Evolutionary conservation across 176 grass and related monocot species (phyloP).

Genomic region (Bolboschoenus planiculmis): DNA sequence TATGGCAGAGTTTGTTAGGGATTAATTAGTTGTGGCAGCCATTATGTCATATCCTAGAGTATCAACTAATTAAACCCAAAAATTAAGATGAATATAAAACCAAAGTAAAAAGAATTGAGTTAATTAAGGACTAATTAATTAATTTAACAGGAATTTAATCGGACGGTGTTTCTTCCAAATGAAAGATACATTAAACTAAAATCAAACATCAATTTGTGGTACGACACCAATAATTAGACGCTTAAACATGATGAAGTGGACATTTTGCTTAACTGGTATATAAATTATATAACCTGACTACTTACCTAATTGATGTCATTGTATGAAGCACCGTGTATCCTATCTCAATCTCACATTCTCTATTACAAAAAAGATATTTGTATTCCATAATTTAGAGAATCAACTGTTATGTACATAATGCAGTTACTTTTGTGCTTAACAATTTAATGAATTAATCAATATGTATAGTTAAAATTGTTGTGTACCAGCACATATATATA

Average conservation of each 20-base stretch:
- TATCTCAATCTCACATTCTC: background rate
- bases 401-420: background rate
- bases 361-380: background rate
- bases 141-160: background rate
- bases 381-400: background rate
- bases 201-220: background rate
- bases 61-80: background rate
- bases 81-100: background rate
- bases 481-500: background rate
- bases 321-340: no score
- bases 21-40: background rate
- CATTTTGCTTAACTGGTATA: background rate
- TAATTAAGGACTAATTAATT: background rate
- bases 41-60: background rate
- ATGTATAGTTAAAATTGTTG: background rate
- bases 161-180: background rate
- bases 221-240: background rate
- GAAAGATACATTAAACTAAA: background rate
- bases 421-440: background rate
- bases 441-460: background rate
- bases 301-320: conserved; percentile 7
- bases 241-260: background rate
- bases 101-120: no score
- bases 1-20: background rate
- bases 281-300: conserved; percentile 6